Evolutionary conservation across 2,329 filamentous ascomycete species (phyloP), one percentile per base, ranked within the genome.

Genomic region (Lachnellula subtilissima): DNA sequence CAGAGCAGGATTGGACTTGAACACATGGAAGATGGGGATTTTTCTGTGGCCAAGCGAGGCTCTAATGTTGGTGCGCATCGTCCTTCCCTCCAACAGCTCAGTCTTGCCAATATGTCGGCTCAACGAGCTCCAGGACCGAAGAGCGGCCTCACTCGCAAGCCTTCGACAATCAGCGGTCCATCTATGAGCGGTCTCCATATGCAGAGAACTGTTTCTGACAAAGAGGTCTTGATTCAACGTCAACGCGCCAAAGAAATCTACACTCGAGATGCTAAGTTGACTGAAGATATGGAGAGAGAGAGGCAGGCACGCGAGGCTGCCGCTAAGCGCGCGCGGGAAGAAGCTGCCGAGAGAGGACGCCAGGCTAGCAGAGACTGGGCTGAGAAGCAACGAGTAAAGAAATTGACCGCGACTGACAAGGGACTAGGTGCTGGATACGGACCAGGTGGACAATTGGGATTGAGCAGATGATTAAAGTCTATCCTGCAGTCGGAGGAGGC

Each of bases 311-410:
- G 82, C 36, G 82, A 86, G 62, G 69, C 72, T 48, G 73, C 75
- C 39, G 78, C 82, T 14, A 82, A 78, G 64, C 65, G 74, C 53
- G 82, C 83, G 7, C 75, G 84, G 46, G 78, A 83, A 63, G 75
- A 83, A 64, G 84, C 84, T 23, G 83, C 84, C 9, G 82, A 86
- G 69, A 76, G 80, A 64, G 83, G 81, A 53, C 76, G 83, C 53
- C 74, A 76, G 66, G 76, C 80, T 56, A 82, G 82, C 61, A 77
- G 82, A 36, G 80, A 84, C 63, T 86, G 83, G 82, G 82, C 82
- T 11, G 81, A 84, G 66, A 83, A 78, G 70, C 79, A 81, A 66
- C 61, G 61, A 55, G 59, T 59, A 4, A 68, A 59, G 53, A 70
- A 64, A 51, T 37, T 61, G 47, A 50, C 56, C 45, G 61, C 62